phyloP scores from a whole-genome alignment of 2,329 filamentous ascomycete genomes.

The Phaeosphaeria sp. region DNA sequence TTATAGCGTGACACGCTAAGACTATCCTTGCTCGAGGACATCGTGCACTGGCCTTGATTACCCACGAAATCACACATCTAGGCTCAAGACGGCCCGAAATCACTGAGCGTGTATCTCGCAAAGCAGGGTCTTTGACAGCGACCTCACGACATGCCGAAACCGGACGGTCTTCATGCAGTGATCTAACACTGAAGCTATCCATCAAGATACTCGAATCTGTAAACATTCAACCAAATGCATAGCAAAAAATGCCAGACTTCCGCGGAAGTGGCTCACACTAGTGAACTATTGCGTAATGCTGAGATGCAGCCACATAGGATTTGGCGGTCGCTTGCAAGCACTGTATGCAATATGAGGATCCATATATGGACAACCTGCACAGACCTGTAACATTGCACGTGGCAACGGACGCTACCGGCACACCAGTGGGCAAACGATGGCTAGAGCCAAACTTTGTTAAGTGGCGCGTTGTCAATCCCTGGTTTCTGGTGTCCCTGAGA shows the following conservation, averaged over 20 bases:
- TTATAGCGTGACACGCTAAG: background rate
- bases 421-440: background rate
- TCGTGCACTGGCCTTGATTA: background rate
- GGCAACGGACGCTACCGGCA: background rate
- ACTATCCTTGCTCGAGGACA: background rate
- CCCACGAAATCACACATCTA: background rate
- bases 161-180: too few species aligned
- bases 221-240: too few species aligned
- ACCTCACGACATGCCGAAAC: background rate
- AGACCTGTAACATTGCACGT: background rate
- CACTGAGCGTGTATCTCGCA: background rate
- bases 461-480: background rate
- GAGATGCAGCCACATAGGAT: background rate
- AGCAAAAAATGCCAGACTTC: too few species aligned
- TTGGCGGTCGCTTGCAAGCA: background rate
- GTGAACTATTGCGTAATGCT: background rate
- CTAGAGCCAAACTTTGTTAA: background rate
- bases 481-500: background rate
- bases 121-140: background rate
- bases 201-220: too few species aligned
- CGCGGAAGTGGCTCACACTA: too few species aligned
- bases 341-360: background rate
- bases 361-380: background rate
- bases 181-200: too few species aligned
- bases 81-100: background rate